Percentiles rank a stretch among this genome's conserved stretches.
phyloP scores from a whole-genome alignment of 306 rosid species.

The Inga leiocalycina region DNA sequence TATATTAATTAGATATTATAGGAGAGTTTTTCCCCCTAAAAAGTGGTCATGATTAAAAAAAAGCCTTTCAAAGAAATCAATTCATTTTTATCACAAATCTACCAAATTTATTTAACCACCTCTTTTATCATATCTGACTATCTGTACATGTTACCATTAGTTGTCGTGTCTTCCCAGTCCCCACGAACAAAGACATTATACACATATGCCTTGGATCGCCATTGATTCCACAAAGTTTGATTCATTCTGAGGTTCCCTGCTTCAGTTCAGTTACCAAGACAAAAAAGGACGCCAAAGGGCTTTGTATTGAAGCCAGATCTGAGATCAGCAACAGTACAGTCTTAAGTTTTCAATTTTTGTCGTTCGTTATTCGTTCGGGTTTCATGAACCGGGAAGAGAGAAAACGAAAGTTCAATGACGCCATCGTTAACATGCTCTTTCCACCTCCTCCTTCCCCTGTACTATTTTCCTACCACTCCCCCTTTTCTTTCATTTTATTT shows the following conservation, averaged over 20 bases:
- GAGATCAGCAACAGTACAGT: background rate
- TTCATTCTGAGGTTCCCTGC: background rate
- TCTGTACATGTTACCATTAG: no score
- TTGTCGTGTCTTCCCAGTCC: no score
- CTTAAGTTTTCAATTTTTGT: background rate
- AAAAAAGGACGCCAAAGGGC: background rate
- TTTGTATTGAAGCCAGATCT: background rate
- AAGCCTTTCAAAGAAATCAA: no score
- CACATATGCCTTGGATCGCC: background rate
- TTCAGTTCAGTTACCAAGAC: background rate
- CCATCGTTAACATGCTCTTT: conserved; percentile 57
- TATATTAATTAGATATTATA: no score
- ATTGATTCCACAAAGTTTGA: background rate
- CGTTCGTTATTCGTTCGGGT: background rate
- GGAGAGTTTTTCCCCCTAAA: no score
- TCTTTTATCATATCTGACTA: no score
- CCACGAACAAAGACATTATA: no score
- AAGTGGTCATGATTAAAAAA: no score
- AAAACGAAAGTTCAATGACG: conserved; percentile 68
- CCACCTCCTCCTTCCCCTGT: conserved; percentile 40
- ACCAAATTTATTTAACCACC: no score
- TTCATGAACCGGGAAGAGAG: conserved; percentile 56
- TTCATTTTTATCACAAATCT: no score
- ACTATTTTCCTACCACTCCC: background rate
- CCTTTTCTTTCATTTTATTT: background rate